Evolutionary conservation across 805 yeast species (phyloP).

Genomic region (Saccharomycopsis oosterbeekiorum): DNA sequence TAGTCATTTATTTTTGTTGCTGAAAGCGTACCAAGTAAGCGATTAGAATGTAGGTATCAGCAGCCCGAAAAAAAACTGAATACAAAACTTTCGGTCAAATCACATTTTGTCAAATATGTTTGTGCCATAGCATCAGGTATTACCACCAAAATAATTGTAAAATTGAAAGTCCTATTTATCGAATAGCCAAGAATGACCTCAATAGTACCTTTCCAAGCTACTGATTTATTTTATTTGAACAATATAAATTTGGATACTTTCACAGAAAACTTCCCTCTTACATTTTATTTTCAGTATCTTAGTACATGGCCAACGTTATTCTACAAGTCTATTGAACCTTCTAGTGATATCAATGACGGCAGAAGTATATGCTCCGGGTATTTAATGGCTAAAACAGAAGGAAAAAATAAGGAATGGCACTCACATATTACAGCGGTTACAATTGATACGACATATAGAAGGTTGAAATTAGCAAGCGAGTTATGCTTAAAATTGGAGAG

Average conservation of each 20-base stretch:
- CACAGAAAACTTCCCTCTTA: slow-evolving; percentile 83
- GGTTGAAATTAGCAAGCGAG: slow-evolving; percentile 77
- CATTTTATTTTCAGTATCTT: slow-evolving; percentile 77
- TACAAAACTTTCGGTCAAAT: neutral
- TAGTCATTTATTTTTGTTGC: too few relatives aligned
- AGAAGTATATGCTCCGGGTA: slow-evolving; percentile 42
- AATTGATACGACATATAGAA: slow-evolving; percentile 67
- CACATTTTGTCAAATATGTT: neutral
- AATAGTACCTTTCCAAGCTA: slow-evolving; percentile 75
- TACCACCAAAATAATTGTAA: neutral
- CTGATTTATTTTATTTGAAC: slow-evolving; percentile 67
- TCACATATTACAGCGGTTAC: slow-evolving; percentile 96
- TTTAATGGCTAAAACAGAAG: slow-evolving; percentile 97
- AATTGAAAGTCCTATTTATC: neutral
- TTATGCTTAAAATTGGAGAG: slow-evolving; percentile 66
- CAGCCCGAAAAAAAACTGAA: neutral
- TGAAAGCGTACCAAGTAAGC: too few relatives aligned
- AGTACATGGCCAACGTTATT: slow-evolving; percentile 82
- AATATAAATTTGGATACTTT: slow-evolving; percentile 77
- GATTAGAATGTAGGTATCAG: too few relatives aligned
- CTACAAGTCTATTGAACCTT: slow-evolving; percentile 57
- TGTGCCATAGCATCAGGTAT: neutral
- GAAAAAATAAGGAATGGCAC: slow-evolving; percentile 80
- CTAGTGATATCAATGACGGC: slow-evolving; percentile 22
- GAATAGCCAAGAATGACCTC: slow-evolving; percentile 56